Conservation (phyloP, 495 filamentous ascomycete species). For the Articulospora tetracladia region DNA sequence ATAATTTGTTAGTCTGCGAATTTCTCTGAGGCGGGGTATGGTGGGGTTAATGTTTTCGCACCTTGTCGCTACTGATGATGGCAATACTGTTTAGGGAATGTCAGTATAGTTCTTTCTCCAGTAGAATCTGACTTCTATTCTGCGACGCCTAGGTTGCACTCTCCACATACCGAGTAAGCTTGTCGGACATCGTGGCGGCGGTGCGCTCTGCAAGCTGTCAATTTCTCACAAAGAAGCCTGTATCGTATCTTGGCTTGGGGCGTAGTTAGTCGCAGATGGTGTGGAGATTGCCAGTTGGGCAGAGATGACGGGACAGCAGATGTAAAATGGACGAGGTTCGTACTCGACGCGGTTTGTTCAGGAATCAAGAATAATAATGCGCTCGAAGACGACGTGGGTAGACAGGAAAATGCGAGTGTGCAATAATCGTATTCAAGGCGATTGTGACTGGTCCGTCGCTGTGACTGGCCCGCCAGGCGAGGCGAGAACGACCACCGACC, state of each 20-base stretch:
- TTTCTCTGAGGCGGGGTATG: slow-evolving; percentile 26
- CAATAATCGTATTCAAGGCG: background rate
- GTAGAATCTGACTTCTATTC: background rate
- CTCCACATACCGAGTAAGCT: slow-evolving; percentile 63
- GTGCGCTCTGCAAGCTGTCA: background rate
- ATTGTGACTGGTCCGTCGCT: background rate
- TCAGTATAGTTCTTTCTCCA: background rate
- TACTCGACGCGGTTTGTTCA: background rate
- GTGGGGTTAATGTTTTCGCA: slow-evolving; percentile 33
- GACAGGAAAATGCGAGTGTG: background rate
- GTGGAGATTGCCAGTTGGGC: background rate
- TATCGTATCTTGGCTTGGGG: background rate
- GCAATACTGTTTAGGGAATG: slow-evolving; percentile 67
- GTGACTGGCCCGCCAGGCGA: background rate
- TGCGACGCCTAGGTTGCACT: background rate
- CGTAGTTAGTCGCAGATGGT: background rate
- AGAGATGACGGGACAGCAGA: background rate
- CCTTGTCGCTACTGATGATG: slow-evolving; percentile 97
- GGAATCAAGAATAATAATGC: background rate
- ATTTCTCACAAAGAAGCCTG: background rate
- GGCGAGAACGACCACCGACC: background rate
- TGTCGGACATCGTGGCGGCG: slow-evolving; percentile 68
- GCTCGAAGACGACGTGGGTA: too few species aligned
- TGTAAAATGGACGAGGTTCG: background rate
- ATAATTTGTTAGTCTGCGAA: slow-evolving; percentile 31